phyloP scores from a whole-genome alignment of 768 basidiomycete species.

The Tephrocybe sp. region DNA sequence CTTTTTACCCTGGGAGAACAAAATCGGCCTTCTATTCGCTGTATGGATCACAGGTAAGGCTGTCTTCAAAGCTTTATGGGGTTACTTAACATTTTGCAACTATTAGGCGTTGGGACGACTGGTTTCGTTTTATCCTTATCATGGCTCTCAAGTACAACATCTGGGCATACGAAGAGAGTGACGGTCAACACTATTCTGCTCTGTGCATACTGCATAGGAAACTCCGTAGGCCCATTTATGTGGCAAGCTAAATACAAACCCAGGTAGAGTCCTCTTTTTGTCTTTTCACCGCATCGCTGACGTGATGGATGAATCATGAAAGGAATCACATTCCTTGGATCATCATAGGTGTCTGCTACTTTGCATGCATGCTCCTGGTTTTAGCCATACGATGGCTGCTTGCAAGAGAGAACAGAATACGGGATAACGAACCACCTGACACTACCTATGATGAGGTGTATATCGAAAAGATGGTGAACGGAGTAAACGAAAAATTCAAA shows the following conservation, averaged over 20 bases:
- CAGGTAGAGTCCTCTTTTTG: constrained; percentile 35
- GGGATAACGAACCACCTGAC: constrained; percentile 54
- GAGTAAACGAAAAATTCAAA: constrained; percentile 49
- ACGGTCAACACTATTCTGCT: constrained; percentile 74
- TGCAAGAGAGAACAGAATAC: constrained; percentile 56
- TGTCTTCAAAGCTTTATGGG: neutral
- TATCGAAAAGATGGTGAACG: constrained; percentile 54
- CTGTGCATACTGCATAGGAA: constrained; percentile 62
- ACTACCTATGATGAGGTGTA: constrained; percentile 61
- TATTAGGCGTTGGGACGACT: constrained; percentile 19
- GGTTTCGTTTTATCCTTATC: constrained; percentile 59
- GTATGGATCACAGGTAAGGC: constrained; percentile 50
- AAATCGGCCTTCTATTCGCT: constrained; percentile 60
- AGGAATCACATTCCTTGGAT: constrained; percentile 78
- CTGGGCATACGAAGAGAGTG: constrained; percentile 71
- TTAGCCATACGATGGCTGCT: constrained; percentile 54
- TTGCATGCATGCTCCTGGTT: constrained; percentile 43
- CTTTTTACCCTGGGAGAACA: constrained; percentile 61
- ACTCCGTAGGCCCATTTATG: constrained; percentile 74
- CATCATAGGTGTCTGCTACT: constrained; percentile 66
- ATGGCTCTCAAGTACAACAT: constrained; percentile 64
- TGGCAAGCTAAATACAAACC: constrained; percentile 70
- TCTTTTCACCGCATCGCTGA: neutral
- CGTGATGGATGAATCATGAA: neutral
- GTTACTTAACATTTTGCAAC: no score